Percentiles rank a stretch among this genome's conserved stretches.
Conservation (phyloP, 176 grass and related monocot genomes). For the Phyllostachys edulis region DNA sequence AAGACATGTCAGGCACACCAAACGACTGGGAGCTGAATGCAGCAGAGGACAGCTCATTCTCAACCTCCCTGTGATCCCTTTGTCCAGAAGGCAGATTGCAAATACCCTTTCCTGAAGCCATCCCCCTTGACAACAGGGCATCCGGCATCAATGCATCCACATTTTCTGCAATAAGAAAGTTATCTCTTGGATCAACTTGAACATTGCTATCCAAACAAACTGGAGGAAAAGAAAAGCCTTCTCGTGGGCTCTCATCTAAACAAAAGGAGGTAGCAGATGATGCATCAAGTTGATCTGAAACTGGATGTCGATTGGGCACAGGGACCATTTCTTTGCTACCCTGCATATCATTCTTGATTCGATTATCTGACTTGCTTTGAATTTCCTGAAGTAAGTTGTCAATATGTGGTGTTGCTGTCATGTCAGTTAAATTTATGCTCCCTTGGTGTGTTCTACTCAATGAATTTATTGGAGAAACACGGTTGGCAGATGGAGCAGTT, state of each 20-base stretch:
- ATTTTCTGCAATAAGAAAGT: slow-evolving; percentile 63
- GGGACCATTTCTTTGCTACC: slow-evolving; percentile 43
- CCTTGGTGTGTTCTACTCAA: slow-evolving; percentile 64
- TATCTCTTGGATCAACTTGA: slow-evolving; percentile 83
- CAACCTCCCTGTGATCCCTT: slow-evolving; percentile 71
- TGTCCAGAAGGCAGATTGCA: slow-evolving; percentile 69
- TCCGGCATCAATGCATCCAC: slow-evolving; percentile 76
- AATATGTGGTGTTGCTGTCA: slow-evolving; percentile 46
- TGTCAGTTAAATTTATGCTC: slow-evolving; percentile 54
- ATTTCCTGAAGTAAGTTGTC: slow-evolving; percentile 93
- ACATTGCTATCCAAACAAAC: slow-evolving; percentile 70
- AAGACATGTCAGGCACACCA: slow-evolving; percentile 75
- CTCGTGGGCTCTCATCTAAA: slow-evolving; percentile 77
- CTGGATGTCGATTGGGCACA: slow-evolving; percentile 51
- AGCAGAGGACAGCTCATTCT: slow-evolving; percentile 90
- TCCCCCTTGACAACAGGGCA: slow-evolving; percentile 74
- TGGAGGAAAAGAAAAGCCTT: slow-evolving; percentile 74
- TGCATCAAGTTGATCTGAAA: slow-evolving; percentile 86
- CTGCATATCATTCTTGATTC: slow-evolving; percentile 64
- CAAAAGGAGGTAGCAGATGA: slow-evolving; percentile 97
- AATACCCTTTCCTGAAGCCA: slow-evolving; percentile 72
- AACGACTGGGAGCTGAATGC: slow-evolving; percentile 96
- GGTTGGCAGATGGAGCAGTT: slow-evolving; percentile 51
- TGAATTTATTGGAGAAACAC: slow-evolving; percentile 59
- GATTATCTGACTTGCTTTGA: slow-evolving; percentile 68